Conservation (phyloP, 208 protist species). For the Crithidia thermophila region DNA sequence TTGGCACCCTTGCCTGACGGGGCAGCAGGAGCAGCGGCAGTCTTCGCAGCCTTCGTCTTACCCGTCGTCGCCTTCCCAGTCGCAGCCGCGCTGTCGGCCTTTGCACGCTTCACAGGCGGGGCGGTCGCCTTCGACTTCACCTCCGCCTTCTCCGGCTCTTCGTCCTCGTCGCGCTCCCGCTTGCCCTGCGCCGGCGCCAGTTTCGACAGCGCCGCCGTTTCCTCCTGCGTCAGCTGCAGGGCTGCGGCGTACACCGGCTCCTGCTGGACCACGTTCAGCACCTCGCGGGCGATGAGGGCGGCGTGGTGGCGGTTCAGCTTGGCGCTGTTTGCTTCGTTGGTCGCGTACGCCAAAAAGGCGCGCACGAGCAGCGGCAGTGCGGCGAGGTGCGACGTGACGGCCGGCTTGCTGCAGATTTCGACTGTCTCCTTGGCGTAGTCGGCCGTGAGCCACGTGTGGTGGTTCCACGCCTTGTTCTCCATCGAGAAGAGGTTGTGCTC, state of each 20-base stretch:
- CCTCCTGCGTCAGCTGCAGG: conserved; percentile 50
- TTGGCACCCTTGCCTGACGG: background rate
- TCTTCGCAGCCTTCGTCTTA: conserved; percentile 2
- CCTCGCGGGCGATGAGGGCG: conserved; percentile 73
- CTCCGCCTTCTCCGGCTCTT: background rate
- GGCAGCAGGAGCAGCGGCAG: background rate
- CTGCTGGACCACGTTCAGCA: conserved; percentile 55
- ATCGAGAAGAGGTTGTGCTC: conserved; percentile 86
- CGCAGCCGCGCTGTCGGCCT: background rate
- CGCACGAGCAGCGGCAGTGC: conserved; percentile 66
- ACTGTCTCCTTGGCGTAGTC: conserved; percentile 74
- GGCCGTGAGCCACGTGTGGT: conserved; percentile 85
- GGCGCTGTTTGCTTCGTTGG: conserved; percentile 27
- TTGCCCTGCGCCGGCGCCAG: conserved; percentile 60
- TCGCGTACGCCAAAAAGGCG: conserved; percentile 52
- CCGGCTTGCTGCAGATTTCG: conserved; percentile 83
- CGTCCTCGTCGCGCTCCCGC: conserved; percentile 36
- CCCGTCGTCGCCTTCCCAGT: conserved; percentile 20
- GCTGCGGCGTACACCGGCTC: conserved; percentile 65
- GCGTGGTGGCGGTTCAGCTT: conserved; percentile 73
- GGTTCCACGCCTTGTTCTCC: conserved; percentile 84
- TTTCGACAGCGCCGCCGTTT: conserved; percentile 38
- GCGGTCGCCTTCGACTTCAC: background rate
- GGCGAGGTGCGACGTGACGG: conserved; percentile 72
- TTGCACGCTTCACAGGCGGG: background rate